Evolutionary conservation across 1,284 basidiomycete genomes (phyloP), one percentile per base, ranked within the genome.

Genomic region (Trametes sp.): DNA sequence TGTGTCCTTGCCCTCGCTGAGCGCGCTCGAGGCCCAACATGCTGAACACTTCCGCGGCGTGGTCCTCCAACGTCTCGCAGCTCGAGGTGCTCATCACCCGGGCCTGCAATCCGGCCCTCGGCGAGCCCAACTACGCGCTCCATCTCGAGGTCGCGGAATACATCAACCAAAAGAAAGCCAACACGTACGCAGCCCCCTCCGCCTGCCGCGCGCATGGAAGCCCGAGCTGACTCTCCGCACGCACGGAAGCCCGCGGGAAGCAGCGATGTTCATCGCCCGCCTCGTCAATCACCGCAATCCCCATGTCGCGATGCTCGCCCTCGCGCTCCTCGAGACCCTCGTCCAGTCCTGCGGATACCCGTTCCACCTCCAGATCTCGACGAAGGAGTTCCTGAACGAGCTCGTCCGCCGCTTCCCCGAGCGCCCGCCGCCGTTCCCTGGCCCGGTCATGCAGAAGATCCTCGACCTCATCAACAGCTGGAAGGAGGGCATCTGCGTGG

Each of bases 321-420:
- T 94, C 35, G 81, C 90, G 4, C 84, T 98, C 4, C 88, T 99
- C 65, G 95, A 98, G 76, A 96, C 95, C 14, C 89, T 99, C 54
- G 93, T 98, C 56, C 94, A 96, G 75, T 91, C 94, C 53, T 98
- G 96, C 75, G 97, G 97, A 71, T 99, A 99, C 78, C 90, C 96
- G 0, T 92, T 99, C 64, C 97, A 99, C 74, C 89, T 99, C 26
- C 97, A 99, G 77, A 93, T 99, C 70, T 86, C 93, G n/a, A 99
- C 98, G 26, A 99, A 99, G 75, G 98, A 98, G 75, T 99, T 99
- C 74, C 84, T 99, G 23, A 99, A 99, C 78, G 97, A 98, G 77
- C 92, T 99, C 72, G 98, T 99, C 28, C 90, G 96, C 49, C 87
- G 97, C 63, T 99, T 99, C 77, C 98, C 98, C 10, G 98, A 99